Base-by-base conservation (phyloP, 495 filamentous ascomycete genomes). In the Xylaria palmicola region DNA sequence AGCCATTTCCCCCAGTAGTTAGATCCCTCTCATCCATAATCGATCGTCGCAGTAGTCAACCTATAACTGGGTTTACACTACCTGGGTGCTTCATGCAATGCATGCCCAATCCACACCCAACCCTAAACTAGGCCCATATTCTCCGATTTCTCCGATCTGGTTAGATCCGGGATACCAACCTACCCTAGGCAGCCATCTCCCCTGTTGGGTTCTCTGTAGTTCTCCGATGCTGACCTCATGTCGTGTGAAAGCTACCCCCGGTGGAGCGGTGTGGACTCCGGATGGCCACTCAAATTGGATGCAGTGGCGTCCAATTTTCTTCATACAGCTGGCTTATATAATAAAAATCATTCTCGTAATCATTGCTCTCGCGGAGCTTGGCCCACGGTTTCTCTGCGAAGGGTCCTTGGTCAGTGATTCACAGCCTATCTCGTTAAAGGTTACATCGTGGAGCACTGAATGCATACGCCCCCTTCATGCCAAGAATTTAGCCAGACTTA, bases 251-350 rank as follows among this genome's bases (percentile, higher is more conserved):
- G 30, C 41, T 49, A 49, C 41, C 37, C n/a, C 41, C 20, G 41
- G 17, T 27, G 55, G 29, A 56, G 54, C 26, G 54, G 40, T 12
- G 41, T 39, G 43, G 55, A 13, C 34, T 20, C 2, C 12, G 40
- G 17, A 27, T 34, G 37, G 15, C 22, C 19, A 39, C n/a, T 63
- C 47, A 80, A 57, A 66, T 68, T 62, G 77, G 78, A 12, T 68
- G 65, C 57, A 74, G 72, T 15, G 80, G 79, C 62, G 74, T 72
- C 80, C 80, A 83, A 61, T 73, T 77, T 51, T 74, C 74, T 56
- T 83, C 79, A 64, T 73, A 83, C 19, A 83, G 70, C 65, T 83
- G 80, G 63, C 78, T 79, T 43, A 81, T 71, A 61, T 81, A 82
- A 60, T 75, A 83, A 56, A 76, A 79, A 59, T 83, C 78, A 55